Evolutionary conservation across 768 basidiomycete species (phyloP), one percentile per base, ranked within the genome.

Genomic region (Mycena epipterygia): DNA sequence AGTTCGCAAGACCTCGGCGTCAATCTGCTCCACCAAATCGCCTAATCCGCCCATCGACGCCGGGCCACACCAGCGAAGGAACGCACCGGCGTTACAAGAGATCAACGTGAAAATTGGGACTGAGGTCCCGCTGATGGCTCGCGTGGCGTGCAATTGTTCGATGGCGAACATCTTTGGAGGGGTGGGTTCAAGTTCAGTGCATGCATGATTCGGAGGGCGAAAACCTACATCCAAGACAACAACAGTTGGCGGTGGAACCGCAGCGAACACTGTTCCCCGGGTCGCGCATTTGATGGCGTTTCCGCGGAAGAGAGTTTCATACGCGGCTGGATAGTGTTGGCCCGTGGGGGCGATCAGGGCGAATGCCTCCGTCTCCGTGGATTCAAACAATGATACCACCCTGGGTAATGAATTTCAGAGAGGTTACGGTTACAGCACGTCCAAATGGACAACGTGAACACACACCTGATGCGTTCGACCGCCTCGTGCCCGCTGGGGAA

Each of bases 11-110:
- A 37, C 68, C 32, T 69, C 53, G 7, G 49, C 59, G 6, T 69
- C 68, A 13, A 58, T 51, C 5, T 32, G n/a, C 0, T 27, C 37
- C 7, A 44, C n/a, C 8, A 69, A 12, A 8, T 63, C 59, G 12
- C 68, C 68, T 2, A 27, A n/a, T 2, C 68, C 68, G 2, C 68
- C 68, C 32, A 64, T 27, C 2, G 53, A 56, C 30, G 48, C 55
- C 1, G 68, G 68, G 5, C 61, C 53, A 19, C 49, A 64, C 33
- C 51, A 3, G 4, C 51, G 52, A 7, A 69, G 25, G 33, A 57
- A 2, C 13, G 68, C 11, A 4, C n/a, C 68, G 6, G 61, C 32
- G 46, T 33, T 21, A 0, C 17, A 11, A 6, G 68, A 16, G 32
- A 58, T 12, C 16, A 69, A 57, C 5, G 25, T 41, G 23, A 69